A percentile compares a stretch with the other conserved stretches of the same genome.
Evolutionary conservation across 345 rosid genomes (phyloP).

Genomic region (Abelmoschus esculentus): DNA sequence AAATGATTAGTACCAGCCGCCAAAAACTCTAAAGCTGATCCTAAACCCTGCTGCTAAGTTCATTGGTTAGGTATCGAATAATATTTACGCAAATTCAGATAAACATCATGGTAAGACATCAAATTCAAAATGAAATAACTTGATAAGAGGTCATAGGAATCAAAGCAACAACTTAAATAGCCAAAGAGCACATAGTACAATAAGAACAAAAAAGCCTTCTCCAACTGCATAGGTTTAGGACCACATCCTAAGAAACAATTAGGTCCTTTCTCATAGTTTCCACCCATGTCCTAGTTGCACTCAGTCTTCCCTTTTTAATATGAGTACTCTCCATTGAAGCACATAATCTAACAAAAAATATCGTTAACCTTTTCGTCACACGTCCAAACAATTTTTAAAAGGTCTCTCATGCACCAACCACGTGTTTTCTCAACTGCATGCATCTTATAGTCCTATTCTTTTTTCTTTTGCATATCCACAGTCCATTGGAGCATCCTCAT

Average conservation of each 20-base stretch:
- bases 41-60: not conserved
- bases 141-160: not conserved
- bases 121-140: not conserved
- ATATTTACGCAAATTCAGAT: not conserved
- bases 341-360: too few species aligned
- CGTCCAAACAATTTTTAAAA: too few species aligned
- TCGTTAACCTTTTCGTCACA: too few species aligned
- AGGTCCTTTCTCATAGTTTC: not conserved
- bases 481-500: too few species aligned
- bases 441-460: too few species aligned
- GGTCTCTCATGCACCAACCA: too few species aligned
- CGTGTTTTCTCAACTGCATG: too few species aligned
- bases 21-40: constrained; percentile 4
- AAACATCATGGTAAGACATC: not conserved
- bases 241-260: not conserved
- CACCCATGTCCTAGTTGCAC: not conserved
- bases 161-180: not conserved
- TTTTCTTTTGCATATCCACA: too few species aligned
- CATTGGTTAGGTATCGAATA: not conserved
- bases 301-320: not conserved
- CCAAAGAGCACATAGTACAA: not conserved
- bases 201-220: not conserved
- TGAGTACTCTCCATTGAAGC: too few species aligned
- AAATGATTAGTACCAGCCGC: constrained; percentile 29
- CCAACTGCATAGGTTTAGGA: not conserved